Evolutionary conservation across 768 basidiomycete genomes (phyloP).

Genomic region (Dentipellis fragilis): DNA sequence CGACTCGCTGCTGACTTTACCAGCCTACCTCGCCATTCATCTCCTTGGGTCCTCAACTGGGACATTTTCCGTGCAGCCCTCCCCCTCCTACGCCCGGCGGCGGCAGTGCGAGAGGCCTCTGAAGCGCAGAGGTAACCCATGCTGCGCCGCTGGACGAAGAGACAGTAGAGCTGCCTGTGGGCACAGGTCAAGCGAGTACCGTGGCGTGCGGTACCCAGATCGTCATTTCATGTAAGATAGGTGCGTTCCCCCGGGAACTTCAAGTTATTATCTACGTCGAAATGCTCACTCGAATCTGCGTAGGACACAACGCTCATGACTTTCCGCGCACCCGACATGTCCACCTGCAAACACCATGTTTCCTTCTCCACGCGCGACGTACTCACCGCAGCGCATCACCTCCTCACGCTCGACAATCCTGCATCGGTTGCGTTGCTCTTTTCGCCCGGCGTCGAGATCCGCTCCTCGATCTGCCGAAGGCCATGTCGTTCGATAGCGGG

Average conservation of each 20-base stretch:
- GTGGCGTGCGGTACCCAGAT: neutral
- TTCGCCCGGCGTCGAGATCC: neutral
- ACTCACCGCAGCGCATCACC: neutral
- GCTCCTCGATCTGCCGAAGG: neutral
- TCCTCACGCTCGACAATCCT: neutral
- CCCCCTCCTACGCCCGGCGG: slow-evolving; percentile 61
- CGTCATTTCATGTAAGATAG: neutral
- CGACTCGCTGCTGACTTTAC: neutral
- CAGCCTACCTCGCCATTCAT: slow-evolving; percentile 87
- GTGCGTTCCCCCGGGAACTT: neutral
- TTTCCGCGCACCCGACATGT: neutral
- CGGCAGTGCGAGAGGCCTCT: slow-evolving; percentile 27
- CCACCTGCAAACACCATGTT: neutral
- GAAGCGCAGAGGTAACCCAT: neutral
- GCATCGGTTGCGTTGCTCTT: neutral
- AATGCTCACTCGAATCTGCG: neutral
- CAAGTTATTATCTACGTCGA: neutral
- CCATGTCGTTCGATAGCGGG: neutral
- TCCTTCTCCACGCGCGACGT: neutral
- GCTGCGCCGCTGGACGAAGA: neutral
- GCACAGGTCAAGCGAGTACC: neutral
- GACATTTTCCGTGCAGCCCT: slow-evolving; percentile 68
- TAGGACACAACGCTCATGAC: neutral
- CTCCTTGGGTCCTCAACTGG: slow-evolving; percentile 78
- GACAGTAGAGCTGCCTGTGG: neutral